Conservation (phyloP, 352 stramenopile species). For the Pythium utonaiense region DNA sequence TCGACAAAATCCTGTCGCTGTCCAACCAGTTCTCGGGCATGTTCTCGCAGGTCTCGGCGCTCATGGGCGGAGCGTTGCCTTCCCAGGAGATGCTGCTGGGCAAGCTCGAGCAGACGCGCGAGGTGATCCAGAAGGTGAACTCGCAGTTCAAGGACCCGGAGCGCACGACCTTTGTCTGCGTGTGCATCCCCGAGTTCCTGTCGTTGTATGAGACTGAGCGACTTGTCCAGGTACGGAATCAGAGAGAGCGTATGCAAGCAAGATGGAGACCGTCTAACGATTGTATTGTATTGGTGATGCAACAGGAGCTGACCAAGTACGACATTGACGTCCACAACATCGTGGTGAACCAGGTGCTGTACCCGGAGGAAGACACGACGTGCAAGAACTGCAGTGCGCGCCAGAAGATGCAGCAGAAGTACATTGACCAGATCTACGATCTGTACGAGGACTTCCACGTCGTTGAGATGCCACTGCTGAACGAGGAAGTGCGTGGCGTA, state of each 20-base stretch:
- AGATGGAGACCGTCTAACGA: background rate
- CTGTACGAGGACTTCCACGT: slow-evolving; percentile 99
- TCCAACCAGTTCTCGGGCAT: slow-evolving; percentile 91
- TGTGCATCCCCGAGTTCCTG: slow-evolving; percentile 99
- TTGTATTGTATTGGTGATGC: no score
- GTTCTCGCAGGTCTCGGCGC: slow-evolving; percentile 81
- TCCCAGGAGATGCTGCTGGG: slow-evolving; percentile 94
- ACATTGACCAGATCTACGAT: slow-evolving; percentile 99
- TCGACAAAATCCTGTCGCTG: slow-evolving; percentile 98
- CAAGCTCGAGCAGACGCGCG: slow-evolving; percentile 94
- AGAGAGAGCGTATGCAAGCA: no score
- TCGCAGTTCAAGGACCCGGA: slow-evolving; percentile 98
- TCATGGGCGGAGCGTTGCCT: slow-evolving; percentile 68
- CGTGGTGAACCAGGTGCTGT: slow-evolving; percentile 99
- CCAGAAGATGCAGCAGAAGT: slow-evolving; percentile 99
- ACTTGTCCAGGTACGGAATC: slow-evolving; percentile 81
- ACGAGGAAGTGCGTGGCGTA: slow-evolving; percentile 97
- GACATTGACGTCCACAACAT: slow-evolving; percentile 99
- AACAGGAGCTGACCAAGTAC: slow-evolving; percentile 97
- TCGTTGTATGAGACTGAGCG: slow-evolving; percentile 99
- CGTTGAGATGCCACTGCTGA: slow-evolving; percentile 98
- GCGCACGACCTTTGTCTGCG: slow-evolving; percentile 98
- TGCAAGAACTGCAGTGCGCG: slow-evolving; percentile 94
- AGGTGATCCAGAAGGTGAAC: slow-evolving; percentile 99
- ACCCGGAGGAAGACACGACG: slow-evolving; percentile 72